These are phyloP conservation scores for Artemisia tridentata DNA, from an alignment of 129 eudicot species.

Conservation along the genomic window DNA sequence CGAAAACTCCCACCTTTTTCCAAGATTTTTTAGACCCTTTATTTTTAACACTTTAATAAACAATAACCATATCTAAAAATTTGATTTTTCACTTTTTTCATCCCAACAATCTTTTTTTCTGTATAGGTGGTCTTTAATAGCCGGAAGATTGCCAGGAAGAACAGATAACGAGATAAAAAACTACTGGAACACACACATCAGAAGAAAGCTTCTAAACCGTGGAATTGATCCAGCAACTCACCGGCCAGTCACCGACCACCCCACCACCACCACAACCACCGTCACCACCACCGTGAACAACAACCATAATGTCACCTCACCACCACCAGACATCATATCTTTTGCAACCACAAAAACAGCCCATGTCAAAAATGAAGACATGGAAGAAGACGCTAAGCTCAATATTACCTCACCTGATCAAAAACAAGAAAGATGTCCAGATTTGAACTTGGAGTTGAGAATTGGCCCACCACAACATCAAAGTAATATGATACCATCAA, in stretches of 20 bases:
- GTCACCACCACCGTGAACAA: slow-evolving; percentile 32
- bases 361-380: slow-evolving; percentile 34
- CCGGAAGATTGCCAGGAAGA: slow-evolving; percentile 94
- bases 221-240: slow-evolving; percentile 96
- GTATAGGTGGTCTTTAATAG: slow-evolving; percentile 91
- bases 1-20: neutral
- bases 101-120: neutral
- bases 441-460: slow-evolving; percentile 78
- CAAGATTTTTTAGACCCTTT: neutral
- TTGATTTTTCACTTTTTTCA: neutral
- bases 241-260: slow-evolving; percentile 55
- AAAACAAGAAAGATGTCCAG: slow-evolving; percentile 57
- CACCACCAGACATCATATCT: slow-evolving; percentile 26
- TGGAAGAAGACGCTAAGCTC: slow-evolving; percentile 23
- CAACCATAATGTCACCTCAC: slow-evolving; percentile 28
- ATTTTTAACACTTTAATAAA: neutral
- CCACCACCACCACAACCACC: slow-evolving; percentile 20
- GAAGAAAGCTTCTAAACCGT: slow-evolving; percentile 78
- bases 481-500: slow-evolving; percentile 2
- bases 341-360: slow-evolving; percentile 21
- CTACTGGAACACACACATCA: slow-evolving; percentile 94
- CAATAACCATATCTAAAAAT: neutral
- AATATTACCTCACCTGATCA: slow-evolving; percentile 16
- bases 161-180: slow-evolving; percentile 97
- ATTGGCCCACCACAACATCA: slow-evolving; percentile 71